phyloP scores from a whole-genome alignment of 1,284 basidiomycete species.

The Fistulinella cinereoalba region DNA sequence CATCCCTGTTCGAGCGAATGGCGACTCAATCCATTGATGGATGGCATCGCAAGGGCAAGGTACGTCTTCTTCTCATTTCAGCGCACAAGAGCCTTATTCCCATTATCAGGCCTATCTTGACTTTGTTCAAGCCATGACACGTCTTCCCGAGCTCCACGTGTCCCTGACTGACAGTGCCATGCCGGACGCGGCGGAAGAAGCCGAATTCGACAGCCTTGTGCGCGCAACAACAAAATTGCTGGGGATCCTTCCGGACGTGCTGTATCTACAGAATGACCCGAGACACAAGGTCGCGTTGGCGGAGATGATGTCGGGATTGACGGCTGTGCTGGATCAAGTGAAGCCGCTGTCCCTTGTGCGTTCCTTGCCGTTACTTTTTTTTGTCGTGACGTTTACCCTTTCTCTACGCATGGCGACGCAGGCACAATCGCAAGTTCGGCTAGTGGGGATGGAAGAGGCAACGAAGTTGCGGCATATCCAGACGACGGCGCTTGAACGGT shows the following conservation, averaged over 20 bases:
- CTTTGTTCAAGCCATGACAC: constrained; percentile 62
- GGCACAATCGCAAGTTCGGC: constrained; percentile 43
- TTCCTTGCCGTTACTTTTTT: constrained; percentile 7
- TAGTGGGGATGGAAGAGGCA: constrained; percentile 45
- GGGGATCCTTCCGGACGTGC: constrained; percentile 66
- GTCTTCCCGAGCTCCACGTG: constrained; percentile 55
- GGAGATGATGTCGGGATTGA: constrained; percentile 68
- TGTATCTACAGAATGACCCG: constrained; percentile 53
- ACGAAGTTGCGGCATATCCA: constrained; percentile 54
- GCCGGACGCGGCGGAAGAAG: constrained; percentile 45
- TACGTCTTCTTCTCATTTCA: constrained; percentile 31
- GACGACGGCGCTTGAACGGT: constrained; percentile 45
- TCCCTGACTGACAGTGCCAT: constrained; percentile 42
- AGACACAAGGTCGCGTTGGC: constrained; percentile 43
- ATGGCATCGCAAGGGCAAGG: constrained; percentile 82
- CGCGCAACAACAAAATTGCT: constrained; percentile 66
- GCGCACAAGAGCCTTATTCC: constrained; percentile 7
- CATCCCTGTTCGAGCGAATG: constrained; percentile 71
- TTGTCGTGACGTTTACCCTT: not conserved
- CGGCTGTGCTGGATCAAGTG: constrained; percentile 56
- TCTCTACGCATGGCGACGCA: constrained; percentile 19
- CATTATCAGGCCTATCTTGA: constrained; percentile 60
- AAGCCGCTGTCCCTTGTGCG: constrained; percentile 61
- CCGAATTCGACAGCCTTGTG: constrained; percentile 59
- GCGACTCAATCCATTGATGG: constrained; percentile 60